Conservation (phyloP, 1,139 yeast genomes). For the Debaryomycetaceae sp. region DNA sequence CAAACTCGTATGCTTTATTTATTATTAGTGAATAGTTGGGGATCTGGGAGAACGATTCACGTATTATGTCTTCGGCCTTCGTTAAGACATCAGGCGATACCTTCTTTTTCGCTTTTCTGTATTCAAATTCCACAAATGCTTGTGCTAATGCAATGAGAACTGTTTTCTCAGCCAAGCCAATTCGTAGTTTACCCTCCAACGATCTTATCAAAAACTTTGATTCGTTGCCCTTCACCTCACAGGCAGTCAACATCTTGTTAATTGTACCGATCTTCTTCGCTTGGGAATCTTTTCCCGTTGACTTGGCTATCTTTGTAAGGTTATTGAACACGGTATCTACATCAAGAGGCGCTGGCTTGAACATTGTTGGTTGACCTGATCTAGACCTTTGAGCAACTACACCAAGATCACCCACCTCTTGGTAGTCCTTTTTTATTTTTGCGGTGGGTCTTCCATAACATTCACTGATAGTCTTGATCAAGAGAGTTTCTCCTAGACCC, state of each 20-base stretch:
- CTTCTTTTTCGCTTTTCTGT: constrained; percentile 13
- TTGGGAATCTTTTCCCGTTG: constrained; percentile 86
- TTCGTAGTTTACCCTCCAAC: constrained; percentile 86
- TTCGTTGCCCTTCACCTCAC: constrained; percentile 66
- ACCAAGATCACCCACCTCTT: constrained; percentile 86
- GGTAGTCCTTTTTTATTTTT: constrained; percentile 71
- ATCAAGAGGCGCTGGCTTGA: constrained; percentile 79
- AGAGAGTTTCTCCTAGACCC: constrained; percentile 86
- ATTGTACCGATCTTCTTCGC: constrained; percentile 70
- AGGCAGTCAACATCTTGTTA: constrained; percentile 79
- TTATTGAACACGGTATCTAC: constrained; percentile 70
- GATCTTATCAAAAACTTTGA: constrained; percentile 90
- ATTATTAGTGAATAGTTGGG: constrained; percentile 87
- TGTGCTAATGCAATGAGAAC: constrained; percentile 82
- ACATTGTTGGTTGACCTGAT: constrained; percentile 87
- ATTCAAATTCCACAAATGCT: constrained; percentile 67
- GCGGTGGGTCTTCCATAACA: constrained; percentile 78
- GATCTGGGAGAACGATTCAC: constrained; percentile 85
- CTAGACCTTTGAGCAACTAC: constrained; percentile 82
- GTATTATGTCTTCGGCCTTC: constrained; percentile 71
- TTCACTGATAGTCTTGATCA: constrained; percentile 85
- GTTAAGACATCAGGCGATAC: constrained; percentile 40
- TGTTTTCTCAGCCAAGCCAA: constrained; percentile 92
- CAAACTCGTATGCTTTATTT: constrained; percentile 59
- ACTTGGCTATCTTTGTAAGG: constrained; percentile 70